Evolutionary conservation across 78 protist species (phyloP), one percentile per base, ranked within the genome.

Genomic region (Polysphondylium violaceum): DNA sequence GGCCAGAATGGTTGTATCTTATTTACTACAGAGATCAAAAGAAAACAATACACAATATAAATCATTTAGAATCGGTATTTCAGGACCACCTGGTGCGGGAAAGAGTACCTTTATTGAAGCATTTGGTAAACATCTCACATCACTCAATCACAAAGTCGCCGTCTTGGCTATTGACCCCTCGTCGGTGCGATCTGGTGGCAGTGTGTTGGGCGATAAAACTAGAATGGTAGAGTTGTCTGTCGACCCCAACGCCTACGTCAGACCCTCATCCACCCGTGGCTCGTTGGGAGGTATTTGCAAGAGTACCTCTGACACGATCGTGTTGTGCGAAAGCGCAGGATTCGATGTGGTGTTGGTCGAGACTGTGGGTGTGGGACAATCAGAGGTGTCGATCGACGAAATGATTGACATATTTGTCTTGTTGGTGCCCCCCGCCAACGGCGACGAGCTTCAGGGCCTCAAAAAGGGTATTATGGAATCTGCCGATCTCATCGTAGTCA

Each of bases 301-400:
- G 21, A 51, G 64, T n/a, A 97, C 99, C 1, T 69, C 81, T n/a
- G 99, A 98, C 11, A 90, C 96, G 0, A 90, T 94, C 16, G 69
- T 69, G 17, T 88, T 98, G 38, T 97, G 98, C 74, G 99, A 98
- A 58, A 86, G 86, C n/a, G 92, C 85, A 0, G 98, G 98, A 4
- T 97, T 75, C 67, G 97, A 98, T 50, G 81, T 93, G 4, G 53
- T 95, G 31, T 35, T 98, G 12, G 87, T 98, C 7, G 99, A 98
- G 63, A 98, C 99, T 2, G 99, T 98, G n/a, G 99, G 99, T 0
- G 99, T 98, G 19, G 99, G 99, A 16, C 99, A 98, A 86, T 78
- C 96, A 0, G 99, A 98, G 71, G 68, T 79, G 0, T 81, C 73
- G 11, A 98, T 96, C 4, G 95, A 95, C 2, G 94, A 95, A 23